Conservation (phyloP, 176 grass and related monocot genomes). For the Eragrostis curvula region DNA sequence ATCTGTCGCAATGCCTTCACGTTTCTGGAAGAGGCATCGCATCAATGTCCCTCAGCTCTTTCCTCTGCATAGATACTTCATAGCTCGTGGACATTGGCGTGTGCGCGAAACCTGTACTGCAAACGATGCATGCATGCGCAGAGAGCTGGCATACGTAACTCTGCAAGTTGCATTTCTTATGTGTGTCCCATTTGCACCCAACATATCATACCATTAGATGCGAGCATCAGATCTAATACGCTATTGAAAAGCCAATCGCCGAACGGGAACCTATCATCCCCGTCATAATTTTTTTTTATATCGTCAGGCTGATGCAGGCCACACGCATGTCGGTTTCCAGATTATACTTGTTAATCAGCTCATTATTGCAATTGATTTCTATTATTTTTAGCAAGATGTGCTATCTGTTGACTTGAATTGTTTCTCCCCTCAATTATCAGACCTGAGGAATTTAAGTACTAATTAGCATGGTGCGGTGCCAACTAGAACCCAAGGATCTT, state of each 20-base stretch:
- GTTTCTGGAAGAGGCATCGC: conserved; percentile 28
- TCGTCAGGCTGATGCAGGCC: conserved; percentile 7
- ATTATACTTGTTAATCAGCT: neutral
- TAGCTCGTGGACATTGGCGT: neutral
- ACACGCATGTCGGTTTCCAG: neutral
- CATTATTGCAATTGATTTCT: neutral
- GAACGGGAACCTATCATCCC: conserved; percentile 4
- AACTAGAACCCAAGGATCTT: neutral
- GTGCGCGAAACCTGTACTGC: neutral
- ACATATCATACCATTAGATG: conserved; percentile 1
- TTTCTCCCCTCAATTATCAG: conserved; percentile 6
- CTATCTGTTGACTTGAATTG: conserved; percentile 31
- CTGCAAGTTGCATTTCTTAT: conserved; percentile 16
- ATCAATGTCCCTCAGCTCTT: neutral
- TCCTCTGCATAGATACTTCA: neutral
- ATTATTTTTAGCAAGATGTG: conserved; percentile 21
- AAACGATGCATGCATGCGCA: neutral
- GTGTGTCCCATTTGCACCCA: neutral
- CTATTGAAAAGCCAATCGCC: conserved; percentile 3
- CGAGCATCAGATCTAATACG: conserved; percentile 13
- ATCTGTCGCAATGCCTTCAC: conserved; percentile 13
- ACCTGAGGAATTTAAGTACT: neutral
- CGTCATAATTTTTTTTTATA: neutral
- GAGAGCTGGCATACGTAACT: too few species aligned
- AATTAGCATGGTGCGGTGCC: conserved; percentile 5